Evolutionary conservation across 352 stramenopile species (phyloP).

Genomic region (Phytophthora palmivora): DNA sequence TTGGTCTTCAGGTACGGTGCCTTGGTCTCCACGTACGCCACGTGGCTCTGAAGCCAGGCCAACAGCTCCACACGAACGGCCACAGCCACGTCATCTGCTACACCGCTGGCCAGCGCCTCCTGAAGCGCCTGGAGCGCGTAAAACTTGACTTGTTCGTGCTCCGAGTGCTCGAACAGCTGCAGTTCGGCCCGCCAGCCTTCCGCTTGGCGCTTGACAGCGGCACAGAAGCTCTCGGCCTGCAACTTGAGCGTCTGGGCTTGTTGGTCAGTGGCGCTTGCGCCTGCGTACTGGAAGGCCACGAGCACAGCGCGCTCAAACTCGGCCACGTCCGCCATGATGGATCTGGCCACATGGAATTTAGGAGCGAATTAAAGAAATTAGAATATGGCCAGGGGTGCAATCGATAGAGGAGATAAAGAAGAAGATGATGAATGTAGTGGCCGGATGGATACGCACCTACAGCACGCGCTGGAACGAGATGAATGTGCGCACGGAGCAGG

Average conservation of each 20-base stretch:
- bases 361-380: neutral
- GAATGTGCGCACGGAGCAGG: conserved; percentile 1
- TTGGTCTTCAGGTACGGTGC: conserved; percentile 89
- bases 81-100: conserved; percentile 52
- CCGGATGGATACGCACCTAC: conserved; percentile 1
- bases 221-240: conserved; percentile 77
- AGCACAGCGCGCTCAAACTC: conserved; percentile 83
- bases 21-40: conserved; percentile 62
- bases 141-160: conserved; percentile 85
- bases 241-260: conserved; percentile 68
- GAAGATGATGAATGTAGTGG: neutral
- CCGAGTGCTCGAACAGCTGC: conserved; percentile 71
- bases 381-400: neutral
- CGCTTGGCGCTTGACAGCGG: conserved; percentile 54
- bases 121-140: conserved; percentile 83
- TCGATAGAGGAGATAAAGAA: conserved; percentile 3
- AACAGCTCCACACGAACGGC: conserved; percentile 67
- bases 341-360: neutral
- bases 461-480: neutral
- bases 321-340: conserved; percentile 37
- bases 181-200: conserved; percentile 69
- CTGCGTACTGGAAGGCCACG: conserved; percentile 84
- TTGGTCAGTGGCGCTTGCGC: conserved; percentile 51
- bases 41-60: conserved; percentile 68
- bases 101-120: conserved; percentile 53